phyloP scores from a whole-genome alignment of 495 filamentous ascomycete species.

The Annulohypoxylon bovei region DNA sequence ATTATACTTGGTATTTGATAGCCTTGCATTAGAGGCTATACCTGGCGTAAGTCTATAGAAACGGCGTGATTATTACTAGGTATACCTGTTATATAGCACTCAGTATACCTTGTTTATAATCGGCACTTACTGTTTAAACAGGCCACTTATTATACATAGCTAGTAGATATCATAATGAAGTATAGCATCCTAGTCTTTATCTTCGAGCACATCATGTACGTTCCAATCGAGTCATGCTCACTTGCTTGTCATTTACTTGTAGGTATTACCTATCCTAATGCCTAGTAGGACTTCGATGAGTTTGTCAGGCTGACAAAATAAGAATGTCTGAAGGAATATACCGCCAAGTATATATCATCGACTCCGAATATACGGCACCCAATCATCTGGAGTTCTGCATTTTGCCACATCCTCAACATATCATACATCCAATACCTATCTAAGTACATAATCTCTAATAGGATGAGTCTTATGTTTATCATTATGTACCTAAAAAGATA shows the following conservation, averaged over 20 bases:
- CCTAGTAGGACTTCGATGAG: background rate
- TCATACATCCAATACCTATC: background rate
- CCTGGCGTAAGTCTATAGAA: background rate
- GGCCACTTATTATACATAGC: too few relatives aligned
- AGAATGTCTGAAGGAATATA: background rate
- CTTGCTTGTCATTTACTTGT: background rate
- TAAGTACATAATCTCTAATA: background rate
- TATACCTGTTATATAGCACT: background rate
- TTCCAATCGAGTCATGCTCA: slow-evolving; percentile 7
- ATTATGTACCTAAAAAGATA: background rate
- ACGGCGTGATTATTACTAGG: background rate
- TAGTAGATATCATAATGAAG: background rate
- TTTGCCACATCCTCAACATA: slow-evolving; percentile 25
- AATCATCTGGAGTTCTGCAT: slow-evolving; percentile 27
- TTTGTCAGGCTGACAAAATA: slow-evolving; percentile 8
- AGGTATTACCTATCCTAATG: too few relatives aligned
- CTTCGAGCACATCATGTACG: slow-evolving; percentile 10
- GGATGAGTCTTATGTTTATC: background rate
- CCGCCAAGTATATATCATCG: slow-evolving; percentile 24
- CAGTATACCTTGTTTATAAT: background rate
- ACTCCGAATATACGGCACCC: slow-evolving; percentile 40
- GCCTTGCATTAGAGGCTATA: background rate
- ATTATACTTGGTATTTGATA: background rate
- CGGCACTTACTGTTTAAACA: too few relatives aligned
- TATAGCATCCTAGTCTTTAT: background rate